Evolutionary conservation across 306 rosid genomes (phyloP), one percentile per base, ranked within the genome.

Genomic region (Senna tora): DNA sequence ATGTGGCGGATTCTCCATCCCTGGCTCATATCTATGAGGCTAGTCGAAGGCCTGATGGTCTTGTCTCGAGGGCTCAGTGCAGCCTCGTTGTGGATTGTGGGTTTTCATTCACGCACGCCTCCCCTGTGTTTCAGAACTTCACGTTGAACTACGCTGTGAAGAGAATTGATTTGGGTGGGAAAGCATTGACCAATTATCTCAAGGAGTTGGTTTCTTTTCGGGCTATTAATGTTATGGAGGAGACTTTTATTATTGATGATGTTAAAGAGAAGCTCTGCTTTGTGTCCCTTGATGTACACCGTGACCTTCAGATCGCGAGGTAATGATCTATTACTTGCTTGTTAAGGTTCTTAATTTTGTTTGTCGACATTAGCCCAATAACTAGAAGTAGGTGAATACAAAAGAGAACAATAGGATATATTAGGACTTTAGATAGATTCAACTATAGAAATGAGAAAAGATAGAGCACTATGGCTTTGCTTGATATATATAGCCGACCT

Each of bases 211-310:
- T 94, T 4, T 94, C 98, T 9, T 93, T 89, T 69, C 84, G 98
- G 5, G 67, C 98, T 11, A 72, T 93, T 20, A 91, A 86, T 62
- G 97, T 91, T 34, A 91, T 93, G 98, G 98, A 90, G 33, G 98
- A 93, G 80, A 89, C 92, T 5, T 89, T 94, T 50, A 53, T 91
- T 30, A 89, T 94, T 30, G 98, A 94, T 20, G 96, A 91, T 33
- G 98, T 94, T 17, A 94, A 94, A 76, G 98, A 94, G 84, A 94
- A 82, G 77, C 92, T 94, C 55, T 94, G 98, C 84, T 89, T 91
- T 47, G 97, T 94, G 63, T 94, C 98, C 49, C 86, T 89, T 5
- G 79, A 93, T 49, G 77, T 94, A 3, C 43, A 81, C 11, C 88
- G 88, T 6, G 91, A 94, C 74, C 94, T 94, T 21, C 69, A 66